Percentiles rank a stretch among this genome's conserved stretches.
These are phyloP conservation scores for Carex cristatella DNA, from an alignment of 176 grass and related monocot species.

Conservation along the genomic window DNA sequence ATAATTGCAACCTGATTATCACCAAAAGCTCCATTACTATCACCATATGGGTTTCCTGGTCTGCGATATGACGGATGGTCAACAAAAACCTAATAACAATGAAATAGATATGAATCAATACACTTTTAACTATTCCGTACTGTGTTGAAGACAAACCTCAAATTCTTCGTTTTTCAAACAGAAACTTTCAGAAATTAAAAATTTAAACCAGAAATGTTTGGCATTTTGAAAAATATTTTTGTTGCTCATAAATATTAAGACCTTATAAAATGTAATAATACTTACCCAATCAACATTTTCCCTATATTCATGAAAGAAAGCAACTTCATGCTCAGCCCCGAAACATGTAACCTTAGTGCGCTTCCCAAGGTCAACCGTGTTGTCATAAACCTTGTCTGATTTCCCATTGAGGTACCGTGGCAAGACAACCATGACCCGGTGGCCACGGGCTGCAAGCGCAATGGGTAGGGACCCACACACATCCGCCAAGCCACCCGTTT, in stretches of 20 bases:
- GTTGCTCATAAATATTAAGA: neutral
- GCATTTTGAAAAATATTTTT: neutral
- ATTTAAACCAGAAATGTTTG: neutral
- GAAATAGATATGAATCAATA: neutral
- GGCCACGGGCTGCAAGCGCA: conserved; percentile 77
- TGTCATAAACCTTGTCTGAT: conserved; percentile 47
- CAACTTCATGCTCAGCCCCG: conserved; percentile 66
- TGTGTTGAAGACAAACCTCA: neutral
- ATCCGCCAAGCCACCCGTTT: conserved; percentile 88
- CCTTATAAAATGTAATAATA: conserved; percentile 17
- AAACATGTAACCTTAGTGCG: conserved; percentile 67
- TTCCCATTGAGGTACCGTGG: conserved; percentile 79
- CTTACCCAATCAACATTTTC: conserved; percentile 88
- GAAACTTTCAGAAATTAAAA: neutral
- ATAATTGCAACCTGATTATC: conserved; percentile 78
- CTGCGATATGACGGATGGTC: conserved; percentile 84
- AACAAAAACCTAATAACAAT: conserved; percentile 68
- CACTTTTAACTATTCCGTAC: neutral
- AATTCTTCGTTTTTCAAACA: neutral
- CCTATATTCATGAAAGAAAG: conserved; percentile 82
- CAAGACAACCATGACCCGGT: conserved; percentile 93
- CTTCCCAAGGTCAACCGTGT: conserved; percentile 41
- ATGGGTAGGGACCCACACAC: conserved; percentile 95
- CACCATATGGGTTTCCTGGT: conserved; percentile 87
- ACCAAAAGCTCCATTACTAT: conserved; percentile 68